These are phyloP conservation scores for Leonotis leonurus DNA, from an alignment of 257 asterid species.

Conservation along the genomic window DNA sequence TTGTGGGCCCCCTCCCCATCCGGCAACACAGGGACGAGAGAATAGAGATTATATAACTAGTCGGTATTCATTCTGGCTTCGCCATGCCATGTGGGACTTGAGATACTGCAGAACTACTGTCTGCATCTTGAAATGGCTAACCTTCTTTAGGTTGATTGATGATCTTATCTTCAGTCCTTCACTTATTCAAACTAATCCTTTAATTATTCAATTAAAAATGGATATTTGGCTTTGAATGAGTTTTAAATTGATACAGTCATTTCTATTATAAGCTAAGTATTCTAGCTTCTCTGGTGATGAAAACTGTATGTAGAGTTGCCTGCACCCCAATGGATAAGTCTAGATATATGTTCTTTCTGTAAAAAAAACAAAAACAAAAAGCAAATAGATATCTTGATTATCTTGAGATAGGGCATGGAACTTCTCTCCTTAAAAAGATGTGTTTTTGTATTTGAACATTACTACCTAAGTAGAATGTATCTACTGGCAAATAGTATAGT, in stretches of 20 bases:
- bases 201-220: not conserved
- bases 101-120: not conserved
- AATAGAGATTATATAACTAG: not conserved
- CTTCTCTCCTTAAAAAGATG: too few relatives aligned
- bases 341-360: not conserved
- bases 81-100: not conserved
- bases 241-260: too few relatives aligned
- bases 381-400: not conserved
- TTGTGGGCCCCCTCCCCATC: not conserved
- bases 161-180: too few relatives aligned
- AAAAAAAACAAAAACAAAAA: not conserved
- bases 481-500: too few relatives aligned
- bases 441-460: too few relatives aligned
- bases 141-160: slow-evolving; percentile 1
- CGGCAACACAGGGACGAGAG: too few relatives aligned
- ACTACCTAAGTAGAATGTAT: too few relatives aligned
- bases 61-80: not conserved
- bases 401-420: not conserved
- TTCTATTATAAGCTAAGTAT: not conserved
- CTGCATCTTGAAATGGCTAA: slow-evolving; percentile 9
- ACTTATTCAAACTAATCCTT: not conserved
- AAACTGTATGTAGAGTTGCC: not conserved
- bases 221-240: not conserved
- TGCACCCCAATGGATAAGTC: not conserved
- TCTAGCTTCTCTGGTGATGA: not conserved